A percentile compares a stretch with the other conserved stretches of the same genome.
These are phyloP conservation scores for Aspergillus sclerotialis DNA, from an alignment of 2,329 filamentous ascomycete species.

Conservation along the genomic window DNA sequence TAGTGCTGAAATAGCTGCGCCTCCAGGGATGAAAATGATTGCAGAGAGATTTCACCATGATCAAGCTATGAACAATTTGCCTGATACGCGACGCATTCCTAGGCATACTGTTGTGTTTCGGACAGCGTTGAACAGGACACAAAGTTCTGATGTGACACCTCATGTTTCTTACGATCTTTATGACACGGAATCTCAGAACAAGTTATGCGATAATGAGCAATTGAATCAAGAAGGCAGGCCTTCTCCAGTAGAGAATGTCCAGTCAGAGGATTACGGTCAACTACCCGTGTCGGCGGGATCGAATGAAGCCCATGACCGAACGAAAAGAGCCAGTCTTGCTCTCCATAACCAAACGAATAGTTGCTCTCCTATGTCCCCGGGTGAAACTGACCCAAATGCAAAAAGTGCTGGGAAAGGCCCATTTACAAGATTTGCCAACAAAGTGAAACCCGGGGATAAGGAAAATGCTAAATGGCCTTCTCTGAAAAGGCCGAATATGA, in stretches of 20 bases:
- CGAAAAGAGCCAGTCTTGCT: neutral
- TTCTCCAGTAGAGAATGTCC: too few species aligned
- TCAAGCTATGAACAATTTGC: constrained; percentile 34
- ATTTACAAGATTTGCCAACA: constrained; percentile 28
- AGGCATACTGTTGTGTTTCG: constrained; percentile 41
- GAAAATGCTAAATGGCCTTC: constrained; percentile 14
- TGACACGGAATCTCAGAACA: too few species aligned
- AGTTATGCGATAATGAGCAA: too few species aligned
- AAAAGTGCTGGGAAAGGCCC: constrained; percentile 20
- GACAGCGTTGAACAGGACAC: constrained; percentile 36
- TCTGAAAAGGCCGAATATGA: constrained; percentile 12
- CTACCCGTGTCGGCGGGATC: too few species aligned
- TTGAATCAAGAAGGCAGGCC: too few species aligned
- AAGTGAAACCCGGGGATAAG: constrained; percentile 25
- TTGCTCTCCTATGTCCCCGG: constrained; percentile 8
- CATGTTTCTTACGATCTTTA: too few species aligned
- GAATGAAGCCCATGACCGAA: neutral
- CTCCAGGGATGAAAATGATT: constrained; percentile 40
- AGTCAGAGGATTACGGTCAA: too few species aligned
- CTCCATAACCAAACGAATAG: constrained; percentile 3
- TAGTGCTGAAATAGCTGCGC: constrained; percentile 35
- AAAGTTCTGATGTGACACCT: constrained; percentile 29
- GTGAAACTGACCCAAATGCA: constrained; percentile 13
- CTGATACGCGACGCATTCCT: constrained; percentile 31
- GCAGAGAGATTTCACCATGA: constrained; percentile 44